These are phyloP conservation scores for Corchorus olitorius DNA, from an alignment of 345 rosid genomes.

Conservation along the genomic window DNA sequence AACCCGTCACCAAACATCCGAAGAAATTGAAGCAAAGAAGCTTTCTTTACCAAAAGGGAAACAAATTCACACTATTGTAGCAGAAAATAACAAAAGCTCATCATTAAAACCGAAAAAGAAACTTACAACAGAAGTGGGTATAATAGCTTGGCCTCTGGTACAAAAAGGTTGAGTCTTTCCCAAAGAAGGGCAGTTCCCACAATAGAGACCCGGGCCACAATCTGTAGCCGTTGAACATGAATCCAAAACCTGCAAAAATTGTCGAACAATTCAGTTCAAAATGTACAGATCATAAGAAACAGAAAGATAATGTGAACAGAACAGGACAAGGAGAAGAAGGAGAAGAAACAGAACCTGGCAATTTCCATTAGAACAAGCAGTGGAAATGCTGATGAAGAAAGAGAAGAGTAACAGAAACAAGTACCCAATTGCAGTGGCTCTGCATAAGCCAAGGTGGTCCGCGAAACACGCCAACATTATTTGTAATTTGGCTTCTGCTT, in stretches of 20 bases:
- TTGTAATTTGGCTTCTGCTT: conserved; percentile 28
- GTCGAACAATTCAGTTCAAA: conserved; percentile 29
- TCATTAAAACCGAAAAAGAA: conserved; percentile 12
- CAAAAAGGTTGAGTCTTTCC: conserved; percentile 76
- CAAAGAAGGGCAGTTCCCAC: conserved; percentile 83
- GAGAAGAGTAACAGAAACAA: conserved; percentile 43
- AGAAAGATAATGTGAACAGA: background rate
- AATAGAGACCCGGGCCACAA: conserved; percentile 76
- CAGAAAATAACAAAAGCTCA: background rate
- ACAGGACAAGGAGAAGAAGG: background rate
- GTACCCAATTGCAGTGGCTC: conserved; percentile 39
- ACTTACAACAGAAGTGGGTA: conserved; percentile 75
- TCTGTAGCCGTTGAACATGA: conserved; percentile 66
- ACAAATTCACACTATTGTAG: background rate
- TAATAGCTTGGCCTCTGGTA: conserved; percentile 81
- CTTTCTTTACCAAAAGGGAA: background rate
- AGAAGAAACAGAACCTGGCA: conserved; percentile 56
- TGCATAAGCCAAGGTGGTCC: conserved; percentile 47
- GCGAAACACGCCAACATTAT: conserved; percentile 53
- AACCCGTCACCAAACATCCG: conserved; percentile 16
- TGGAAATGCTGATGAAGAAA: conserved; percentile 35
- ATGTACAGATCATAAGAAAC: conserved; percentile 26
- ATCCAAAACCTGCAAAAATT: conserved; percentile 56
- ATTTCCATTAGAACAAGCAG: conserved; percentile 61
- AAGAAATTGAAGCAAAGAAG: background rate